These are phyloP conservation scores for Thielaviopsis euricoi DNA, from an alignment of 2,329 filamentous ascomycete species.

Conservation along the genomic window DNA sequence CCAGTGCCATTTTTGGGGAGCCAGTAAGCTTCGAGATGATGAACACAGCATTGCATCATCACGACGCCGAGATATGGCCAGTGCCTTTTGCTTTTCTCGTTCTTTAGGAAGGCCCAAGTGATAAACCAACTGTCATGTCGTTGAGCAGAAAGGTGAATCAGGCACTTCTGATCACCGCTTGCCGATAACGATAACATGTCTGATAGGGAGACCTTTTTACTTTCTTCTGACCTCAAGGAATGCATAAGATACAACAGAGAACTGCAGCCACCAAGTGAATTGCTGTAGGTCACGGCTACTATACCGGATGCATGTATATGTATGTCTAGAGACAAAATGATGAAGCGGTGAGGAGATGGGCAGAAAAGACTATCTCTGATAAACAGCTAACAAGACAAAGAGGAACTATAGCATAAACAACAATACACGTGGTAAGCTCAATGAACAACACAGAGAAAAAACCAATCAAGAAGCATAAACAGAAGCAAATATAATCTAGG, in stretches of 20 bases:
- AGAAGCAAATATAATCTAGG: not conserved
- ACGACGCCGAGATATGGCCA: not conserved
- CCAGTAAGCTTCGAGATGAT: not conserved
- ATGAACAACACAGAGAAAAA: not conserved
- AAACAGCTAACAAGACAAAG: not conserved
- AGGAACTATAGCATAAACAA: not conserved
- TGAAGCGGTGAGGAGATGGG: not conserved
- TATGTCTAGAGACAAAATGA: not conserved
- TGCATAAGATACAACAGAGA: too few relatives aligned
- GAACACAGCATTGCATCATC: not conserved
- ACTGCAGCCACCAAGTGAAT: too few relatives aligned
- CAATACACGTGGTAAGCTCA: not conserved
- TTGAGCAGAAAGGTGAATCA: too few relatives aligned
- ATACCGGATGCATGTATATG: not conserved
- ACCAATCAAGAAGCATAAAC: not conserved
- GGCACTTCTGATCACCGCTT: too few relatives aligned
- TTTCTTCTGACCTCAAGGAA: too few relatives aligned
- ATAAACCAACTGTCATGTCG: too few relatives aligned
- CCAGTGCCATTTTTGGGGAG: not conserved
- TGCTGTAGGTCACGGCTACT: not conserved
- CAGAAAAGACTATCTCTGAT: not conserved
- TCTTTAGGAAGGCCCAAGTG: too few relatives aligned
- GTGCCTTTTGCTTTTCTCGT: not conserved
- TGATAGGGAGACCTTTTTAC: too few relatives aligned
- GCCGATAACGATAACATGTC: too few relatives aligned